Base-by-base conservation (phyloP, 225 moss, liverwort and hornwort species). In the Climacium dendroides region DNA sequence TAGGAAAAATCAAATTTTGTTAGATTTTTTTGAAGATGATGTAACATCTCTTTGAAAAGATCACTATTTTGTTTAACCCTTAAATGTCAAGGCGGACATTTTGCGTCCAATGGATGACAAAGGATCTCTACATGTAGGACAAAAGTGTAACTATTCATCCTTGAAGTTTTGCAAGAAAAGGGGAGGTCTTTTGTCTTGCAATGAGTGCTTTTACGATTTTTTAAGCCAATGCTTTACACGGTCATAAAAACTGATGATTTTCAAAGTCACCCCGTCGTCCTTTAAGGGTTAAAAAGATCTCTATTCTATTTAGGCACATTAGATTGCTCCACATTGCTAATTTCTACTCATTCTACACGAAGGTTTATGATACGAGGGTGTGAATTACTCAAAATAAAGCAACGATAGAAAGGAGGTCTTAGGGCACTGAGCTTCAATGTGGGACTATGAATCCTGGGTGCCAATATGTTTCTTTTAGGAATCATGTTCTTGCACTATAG, bases 381-480 rank as follows among this genome's bases (percentile, higher is more conserved):
- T 4, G 1, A 52, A 34, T 74, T 22, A 20, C 13, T 74, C 52
- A 5, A 50, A 74, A 50, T 34, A 34, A 52, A 34, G 12, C 3
- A 34, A 5, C 13, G 22, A 12, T 34, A 50, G 20, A 34, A 74
- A 17, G 7, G 6, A 74, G 26, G 45, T 72, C 5, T 14, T 9
- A 26, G 13, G 34, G 13, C 50, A 50, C 22, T 3, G 34, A 74
- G 22, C 5, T 20, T 34, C 12, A 45, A 72, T 72, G 45, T 1
- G 0, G 3, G 28, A 11, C 2, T 18, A 30, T 30, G 18, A 2
- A 18, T 73, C 4, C 0, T 47, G 0, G 18, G 2, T 72, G 45
- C 17, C 6, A 29, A 6, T 29, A 29, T 15, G 10, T 45, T 72
- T 45, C 6, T 72, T n/a, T 45, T 17, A 0, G 6, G 0, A 18